These are phyloP conservation scores for Eucalyptus curtisii DNA, from an alignment of 345 rosid genomes.

Conservation along the genomic window DNA sequence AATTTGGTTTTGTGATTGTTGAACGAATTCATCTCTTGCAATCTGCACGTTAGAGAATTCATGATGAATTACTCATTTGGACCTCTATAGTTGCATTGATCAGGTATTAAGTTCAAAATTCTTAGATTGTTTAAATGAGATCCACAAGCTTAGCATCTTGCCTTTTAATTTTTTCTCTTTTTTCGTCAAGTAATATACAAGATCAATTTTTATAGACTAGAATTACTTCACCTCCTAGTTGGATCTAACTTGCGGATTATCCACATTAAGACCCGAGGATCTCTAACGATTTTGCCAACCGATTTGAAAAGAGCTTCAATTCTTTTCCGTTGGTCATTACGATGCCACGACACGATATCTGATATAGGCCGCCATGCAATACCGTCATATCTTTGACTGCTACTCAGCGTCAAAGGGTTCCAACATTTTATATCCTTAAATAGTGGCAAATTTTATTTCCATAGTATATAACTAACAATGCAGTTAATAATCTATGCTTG, in stretches of 20 bases:
- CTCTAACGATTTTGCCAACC: not conserved
- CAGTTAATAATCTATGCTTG: not conserved
- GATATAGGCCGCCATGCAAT: not conserved
- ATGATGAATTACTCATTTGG: fast-evolving
- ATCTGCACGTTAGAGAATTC: not conserved
- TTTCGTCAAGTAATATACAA: not conserved
- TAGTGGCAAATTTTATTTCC: not conserved
- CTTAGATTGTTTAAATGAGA: not conserved
- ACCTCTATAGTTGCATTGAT: not conserved
- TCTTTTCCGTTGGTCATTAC: not conserved
- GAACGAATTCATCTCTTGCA: not conserved
- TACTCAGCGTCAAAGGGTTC: not conserved
- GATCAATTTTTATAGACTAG: not conserved
- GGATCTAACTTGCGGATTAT: too few species aligned
- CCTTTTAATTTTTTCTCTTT: not conserved
- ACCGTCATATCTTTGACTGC: not conserved
- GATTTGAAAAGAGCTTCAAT: not conserved
- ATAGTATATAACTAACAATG: not conserved
- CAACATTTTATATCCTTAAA: not conserved
- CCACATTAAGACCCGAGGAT: not conserved
- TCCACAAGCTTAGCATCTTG: not conserved
- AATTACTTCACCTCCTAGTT: not conserved
- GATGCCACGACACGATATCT: too few species aligned
- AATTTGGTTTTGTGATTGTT: not conserved
- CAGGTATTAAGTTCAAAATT: not conserved